Conservation (phyloP, 2,329 filamentous ascomycete species). For the Coniella vitis region DNA sequence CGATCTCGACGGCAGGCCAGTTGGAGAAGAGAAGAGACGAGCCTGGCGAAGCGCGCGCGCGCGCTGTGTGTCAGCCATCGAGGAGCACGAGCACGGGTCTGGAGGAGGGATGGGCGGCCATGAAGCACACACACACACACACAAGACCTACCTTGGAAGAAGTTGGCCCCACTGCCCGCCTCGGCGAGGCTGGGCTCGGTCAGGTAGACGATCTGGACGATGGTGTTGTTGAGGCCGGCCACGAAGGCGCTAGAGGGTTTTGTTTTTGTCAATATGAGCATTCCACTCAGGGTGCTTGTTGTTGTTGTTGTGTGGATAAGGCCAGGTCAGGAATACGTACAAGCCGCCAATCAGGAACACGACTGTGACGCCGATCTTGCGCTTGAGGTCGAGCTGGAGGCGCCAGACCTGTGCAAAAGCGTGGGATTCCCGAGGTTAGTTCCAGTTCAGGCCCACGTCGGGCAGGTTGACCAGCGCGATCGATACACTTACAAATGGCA, state of each 20-base stretch:
- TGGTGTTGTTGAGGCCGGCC: slow-evolving; percentile 14
- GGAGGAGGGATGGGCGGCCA: not conserved
- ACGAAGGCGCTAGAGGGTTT: slow-evolving; percentile 12
- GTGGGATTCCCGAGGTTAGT: not conserved
- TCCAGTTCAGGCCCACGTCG: not conserved
- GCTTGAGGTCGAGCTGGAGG: slow-evolving; percentile 14
- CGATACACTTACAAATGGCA: slow-evolving; percentile 8
- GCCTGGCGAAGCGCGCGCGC: slow-evolving; percentile 7
- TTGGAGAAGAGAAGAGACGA: slow-evolving; percentile 15
- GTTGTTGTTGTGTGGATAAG: no score
- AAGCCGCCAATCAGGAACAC: slow-evolving; percentile 15
- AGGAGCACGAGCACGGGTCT: not conserved
- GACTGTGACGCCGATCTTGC: slow-evolving; percentile 11
- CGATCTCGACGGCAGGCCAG: slow-evolving; percentile 15
- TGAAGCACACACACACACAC: no score
- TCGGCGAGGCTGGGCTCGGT: slow-evolving; percentile 10
- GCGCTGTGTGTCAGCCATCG: no score
- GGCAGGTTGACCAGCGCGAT: no score
- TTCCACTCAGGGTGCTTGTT: no score
- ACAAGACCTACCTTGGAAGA: slow-evolving; percentile 13
- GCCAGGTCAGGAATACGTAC: slow-evolving; percentile 3
- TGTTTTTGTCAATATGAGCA: no score
- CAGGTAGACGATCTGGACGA: slow-evolving; percentile 13
- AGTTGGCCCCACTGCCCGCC: slow-evolving; percentile 8
- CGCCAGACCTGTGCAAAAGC: slow-evolving; percentile 9